Evolutionary conservation across 805 yeast genomes (phyloP), one percentile per base, ranked within the genome.

Genomic region (Hemisphaericaspora nanyangensis): DNA sequence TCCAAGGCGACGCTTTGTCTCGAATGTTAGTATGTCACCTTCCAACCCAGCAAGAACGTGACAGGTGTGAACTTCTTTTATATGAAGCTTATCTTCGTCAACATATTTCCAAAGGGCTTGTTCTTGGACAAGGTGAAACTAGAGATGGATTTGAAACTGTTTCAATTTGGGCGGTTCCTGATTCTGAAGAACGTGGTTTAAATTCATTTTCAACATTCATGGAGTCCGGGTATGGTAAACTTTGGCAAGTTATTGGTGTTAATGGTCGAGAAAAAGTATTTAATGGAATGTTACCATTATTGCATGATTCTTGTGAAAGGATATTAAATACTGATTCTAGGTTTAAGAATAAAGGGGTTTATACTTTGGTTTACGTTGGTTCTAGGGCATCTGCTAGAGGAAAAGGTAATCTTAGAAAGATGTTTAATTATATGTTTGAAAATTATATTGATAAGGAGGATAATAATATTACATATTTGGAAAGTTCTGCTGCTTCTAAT

Each of bases 141-240:
- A 57, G 46, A 0, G 51, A 50, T 1, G 52, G 51, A 4, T 77
- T 72, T 52, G 80, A 77, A 58, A 70, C 80, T 6, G 81, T 77
- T 24, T 72, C 77, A 5, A 53, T 76, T 17, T 77, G 80, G 80
- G 61, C 76, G 10, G 60, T 60, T 20, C 81, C 82, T 5, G 68
- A 63, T 10, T 64, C 71, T 7, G 51, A 49, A 4, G 55, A 51
- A 6, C 65, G 61, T 7, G 72, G 73, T 3, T 52, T 74, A 33
- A 77, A 76, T 36, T 61, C 69, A 35, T 73, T 70, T 50, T 45
- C 67, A 29, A 73, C 72, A 17, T 54, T 77, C 45, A 65, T 76
- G 60, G 66, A 72, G 45, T 62, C 80, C 7, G 82, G 81, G 5
- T 77, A 70, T 57, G 73, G 70, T 20, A 60, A 65, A 50, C 60